phyloP scores from a whole-genome alignment of 2,329 filamentous ascomycete genomes.

The Dendrostoma leiphaemia region DNA sequence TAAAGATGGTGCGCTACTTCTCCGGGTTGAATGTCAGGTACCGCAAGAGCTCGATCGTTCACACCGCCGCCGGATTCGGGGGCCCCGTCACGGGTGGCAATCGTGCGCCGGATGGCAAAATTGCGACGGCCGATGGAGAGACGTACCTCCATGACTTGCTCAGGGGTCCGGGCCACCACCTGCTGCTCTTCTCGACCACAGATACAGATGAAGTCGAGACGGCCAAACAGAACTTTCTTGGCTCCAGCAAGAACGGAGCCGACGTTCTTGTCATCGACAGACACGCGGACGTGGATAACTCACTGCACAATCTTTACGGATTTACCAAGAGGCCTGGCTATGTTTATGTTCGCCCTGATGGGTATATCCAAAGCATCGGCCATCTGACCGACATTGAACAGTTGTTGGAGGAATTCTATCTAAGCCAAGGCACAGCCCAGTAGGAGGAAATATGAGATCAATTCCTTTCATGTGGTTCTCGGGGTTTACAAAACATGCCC shows the following conservation, averaged over 20 bases:
- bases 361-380: conserved; percentile 31
- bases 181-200: conserved; percentile 32
- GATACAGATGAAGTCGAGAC: conserved; percentile 1
- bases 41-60: conserved; percentile 35
- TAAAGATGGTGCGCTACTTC: conserved; percentile 31
- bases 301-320: conserved; percentile 29
- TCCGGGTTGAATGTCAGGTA: conserved; percentile 44
- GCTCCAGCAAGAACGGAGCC: conserved; percentile 17
- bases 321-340: conserved; percentile 26
- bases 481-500: no score
- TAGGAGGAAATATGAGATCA: no score
- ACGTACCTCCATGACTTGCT: conserved; percentile 27
- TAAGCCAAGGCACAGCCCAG: no score
- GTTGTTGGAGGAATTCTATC: background rate
- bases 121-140: conserved; percentile 19
- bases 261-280: conserved; percentile 20
- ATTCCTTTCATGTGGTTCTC: no score
- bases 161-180: conserved; percentile 25
- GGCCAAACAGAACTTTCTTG: conserved; percentile 17
- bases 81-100: conserved; percentile 44
- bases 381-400: background rate
- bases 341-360: conserved; percentile 31
- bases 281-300: conserved; percentile 20
- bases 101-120: conserved; percentile 39
- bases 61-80: conserved; percentile 27